Evolutionary conservation across 371 early-diverging fungal genomes (phyloP), one percentile per base, ranked within the genome.

Genomic region (Mucor mucedo): DNA sequence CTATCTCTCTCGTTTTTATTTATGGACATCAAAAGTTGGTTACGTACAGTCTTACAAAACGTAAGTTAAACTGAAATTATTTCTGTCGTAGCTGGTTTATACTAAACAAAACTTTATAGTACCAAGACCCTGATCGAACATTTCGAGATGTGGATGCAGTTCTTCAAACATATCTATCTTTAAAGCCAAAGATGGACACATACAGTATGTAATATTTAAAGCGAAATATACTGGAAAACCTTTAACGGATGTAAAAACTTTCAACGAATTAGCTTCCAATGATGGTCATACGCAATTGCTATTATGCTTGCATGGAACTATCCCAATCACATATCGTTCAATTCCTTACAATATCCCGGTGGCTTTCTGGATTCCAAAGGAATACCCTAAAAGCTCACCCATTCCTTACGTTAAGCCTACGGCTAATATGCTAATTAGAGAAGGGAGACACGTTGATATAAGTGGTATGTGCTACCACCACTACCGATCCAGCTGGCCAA

Each of bases 311-410:
- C 82, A 91, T 60, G 97, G 97, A 13, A 96, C 97, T 0, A 70
- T 96, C 8, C 96, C 95, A 5, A 90, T 96, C 42, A 84, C 87
- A 14, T 96, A 89, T 67, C 85, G 88, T 47, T 87, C 87, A 2
- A 79, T 78, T n/a, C 85, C 91, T 13, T 97, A 95, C 78, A 95
- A 97, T 76, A 96, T 97, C 58, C 97, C 97, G 2, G 86, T 97
- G 9, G 91, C 89, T 21, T 83, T 94, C 48, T 95, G 93, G 94
- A 75, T 96, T 32, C 97, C 97, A 35, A 85, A 80, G 33, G 84
- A 83, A 42, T 97, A 94, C 68, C 97, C 97, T 4, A 75, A 76
- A 33, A 75, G 80, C 55, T 86, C 95, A 27, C 97, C 97, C 27
- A 84, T 91, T 60, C 85, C 86, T 2, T 93, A 89, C 66, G 96